These are phyloP conservation scores for Melaleuca alternifolia DNA, from an alignment of 345 rosid genomes.

Conservation along the genomic window DNA sequence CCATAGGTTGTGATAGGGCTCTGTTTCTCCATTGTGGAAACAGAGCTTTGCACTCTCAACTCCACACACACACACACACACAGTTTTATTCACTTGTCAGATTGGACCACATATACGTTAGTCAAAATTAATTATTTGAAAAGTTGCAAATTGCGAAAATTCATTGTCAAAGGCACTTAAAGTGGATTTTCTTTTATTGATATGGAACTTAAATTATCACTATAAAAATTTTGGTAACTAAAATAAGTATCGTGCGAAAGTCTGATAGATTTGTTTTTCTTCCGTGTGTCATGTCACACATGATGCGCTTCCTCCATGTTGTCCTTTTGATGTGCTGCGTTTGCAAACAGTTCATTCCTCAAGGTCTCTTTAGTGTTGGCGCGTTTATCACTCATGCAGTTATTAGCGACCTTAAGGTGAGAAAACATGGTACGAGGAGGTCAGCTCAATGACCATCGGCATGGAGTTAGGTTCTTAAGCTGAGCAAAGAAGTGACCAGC, in stretches of 20 bases:
- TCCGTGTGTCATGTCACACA: background rate
- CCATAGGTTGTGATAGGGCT: background rate
- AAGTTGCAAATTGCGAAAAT: accelerated
- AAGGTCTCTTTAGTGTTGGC: background rate
- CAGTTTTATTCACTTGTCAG: background rate
- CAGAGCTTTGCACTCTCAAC: background rate
- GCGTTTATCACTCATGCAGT: no score
- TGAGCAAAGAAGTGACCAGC: no score
- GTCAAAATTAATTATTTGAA: background rate
- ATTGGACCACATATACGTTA: background rate
- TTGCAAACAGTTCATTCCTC: background rate
- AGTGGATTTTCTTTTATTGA: background rate
- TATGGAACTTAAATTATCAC: background rate
- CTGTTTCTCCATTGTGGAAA: background rate
- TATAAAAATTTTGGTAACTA: accelerated
- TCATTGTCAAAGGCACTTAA: background rate
- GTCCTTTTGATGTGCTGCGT: background rate
- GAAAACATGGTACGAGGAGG: no score
- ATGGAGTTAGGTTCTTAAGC: no score
- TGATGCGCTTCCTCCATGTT: background rate
- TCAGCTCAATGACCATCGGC: no score
- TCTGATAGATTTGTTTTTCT: background rate
- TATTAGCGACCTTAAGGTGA: no score
- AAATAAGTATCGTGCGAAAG: accelerated
- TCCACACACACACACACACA: background rate